Evolutionary conservation across 208 protist genomes (phyloP), one percentile per base, ranked within the genome.

Genomic region (Acanthamoeba triangularis): DNA sequence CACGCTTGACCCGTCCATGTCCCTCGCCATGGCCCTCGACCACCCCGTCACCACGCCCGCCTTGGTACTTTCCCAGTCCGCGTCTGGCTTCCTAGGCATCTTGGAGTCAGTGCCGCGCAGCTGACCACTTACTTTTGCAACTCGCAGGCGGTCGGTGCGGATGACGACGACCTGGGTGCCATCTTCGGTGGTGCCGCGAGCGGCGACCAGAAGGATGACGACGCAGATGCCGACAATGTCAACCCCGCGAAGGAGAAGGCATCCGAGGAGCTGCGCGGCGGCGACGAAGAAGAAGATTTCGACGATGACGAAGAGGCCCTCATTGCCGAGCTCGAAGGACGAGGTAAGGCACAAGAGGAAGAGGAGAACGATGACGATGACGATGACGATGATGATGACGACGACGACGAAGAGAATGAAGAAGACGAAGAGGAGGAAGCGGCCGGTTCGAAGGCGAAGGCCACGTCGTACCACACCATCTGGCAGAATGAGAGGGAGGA

Each of bases 401-500:
- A n/a, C n/a, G n/a, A 85, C 2, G 78, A 85, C 0, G 78, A 85
- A 0, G 78, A 85, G 0, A 33, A 59, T 0, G 52, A 59, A 14
- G 52, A 59, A 0, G 52, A 59, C 16, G 52, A 59, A 4, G 52
- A 85, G 30, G 78, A 85, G 28, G 78, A 85, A 18, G 37, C 14
- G 8, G 78, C 35, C 25, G 47, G 44, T 8, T 18, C 78, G 30
- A 23, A 25, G 6, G 78, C 11, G 28, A 85, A 85, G 78, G 78
- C 47, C 1, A 59, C 35, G 41, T 85, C 78, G 6, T 85, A 85
- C 56, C 78, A 85, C 5, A 25, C 78, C 28, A 7, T 37, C 11
- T 85, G 78, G 78, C 78, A 59, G 78, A 85, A 85, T n/a, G 44
- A 85, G 47, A 49, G 47, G 78, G 78, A 85, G 47, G 78, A 85